These are phyloP conservation scores for Aspergillus niger DNA, from an alignment of 2,329 filamentous ascomycete genomes.

Conservation along the genomic window DNA sequence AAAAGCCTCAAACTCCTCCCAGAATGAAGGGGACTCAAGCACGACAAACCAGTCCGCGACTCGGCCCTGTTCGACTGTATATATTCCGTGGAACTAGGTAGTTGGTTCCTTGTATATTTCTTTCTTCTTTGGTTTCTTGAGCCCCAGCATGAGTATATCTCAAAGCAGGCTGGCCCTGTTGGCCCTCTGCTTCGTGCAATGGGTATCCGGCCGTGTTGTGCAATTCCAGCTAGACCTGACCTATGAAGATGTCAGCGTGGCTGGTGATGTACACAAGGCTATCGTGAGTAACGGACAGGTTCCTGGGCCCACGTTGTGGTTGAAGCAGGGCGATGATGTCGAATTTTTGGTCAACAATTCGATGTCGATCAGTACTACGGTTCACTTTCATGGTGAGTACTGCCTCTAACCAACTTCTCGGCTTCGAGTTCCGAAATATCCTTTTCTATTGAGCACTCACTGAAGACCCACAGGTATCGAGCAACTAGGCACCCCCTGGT, in stretches of 20 bases:
- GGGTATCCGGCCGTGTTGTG: conserved; percentile 11
- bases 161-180: conserved; percentile 8
- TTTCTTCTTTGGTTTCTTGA: background rate
- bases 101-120: background rate
- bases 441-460: background rate
- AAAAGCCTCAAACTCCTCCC: background rate
- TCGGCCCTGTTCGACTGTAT: background rate
- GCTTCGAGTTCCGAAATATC: background rate
- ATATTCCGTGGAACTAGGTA: background rate
- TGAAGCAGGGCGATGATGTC: conserved; percentile 34
- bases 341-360: conserved; percentile 31
- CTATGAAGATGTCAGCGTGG: conserved; percentile 27
- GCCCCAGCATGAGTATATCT: conserved; percentile 3
- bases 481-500: conserved; percentile 58
- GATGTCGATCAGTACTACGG: conserved; percentile 32
- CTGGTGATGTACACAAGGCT: conserved; percentile 26
- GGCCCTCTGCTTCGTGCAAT: conserved; percentile 12
- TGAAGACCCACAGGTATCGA: conserved; percentile 24
- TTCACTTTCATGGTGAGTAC: conserved; percentile 34
- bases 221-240: conserved; percentile 23
- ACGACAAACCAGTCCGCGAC: background rate
- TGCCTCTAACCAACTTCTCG: background rate
- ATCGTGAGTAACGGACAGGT: conserved; percentile 34
- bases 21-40: background rate
- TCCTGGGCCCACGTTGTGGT: conserved; percentile 29